Conservation (phyloP, 352 stramenopile genomes). For the Phytophthora tentaculata region DNA sequence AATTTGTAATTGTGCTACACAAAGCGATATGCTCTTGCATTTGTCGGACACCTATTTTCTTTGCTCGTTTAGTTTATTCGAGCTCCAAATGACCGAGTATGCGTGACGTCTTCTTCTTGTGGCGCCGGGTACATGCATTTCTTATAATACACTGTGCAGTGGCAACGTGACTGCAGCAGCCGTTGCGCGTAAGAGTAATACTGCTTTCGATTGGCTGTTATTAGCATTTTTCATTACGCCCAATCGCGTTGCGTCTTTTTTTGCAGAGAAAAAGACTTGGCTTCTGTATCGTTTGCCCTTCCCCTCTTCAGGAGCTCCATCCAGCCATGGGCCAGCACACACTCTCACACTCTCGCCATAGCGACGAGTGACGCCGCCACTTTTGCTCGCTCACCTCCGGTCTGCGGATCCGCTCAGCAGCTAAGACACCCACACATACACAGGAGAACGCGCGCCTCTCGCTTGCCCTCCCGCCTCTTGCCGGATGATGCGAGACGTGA, state of each 20-base stretch:
- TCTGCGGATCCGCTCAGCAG: constrained; percentile 18
- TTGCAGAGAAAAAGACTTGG: constrained; percentile 34
- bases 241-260: constrained; percentile 28
- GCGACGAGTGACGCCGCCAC: constrained; percentile 35
- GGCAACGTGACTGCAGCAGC: too few species aligned
- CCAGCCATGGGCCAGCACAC: constrained; percentile 30
- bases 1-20: not conserved
- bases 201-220: constrained; percentile 14
- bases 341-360: constrained; percentile 32
- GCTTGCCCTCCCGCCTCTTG: not conserved
- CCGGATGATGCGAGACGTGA: constrained; percentile 68
- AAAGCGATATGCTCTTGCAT: not conserved
- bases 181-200: too few species aligned
- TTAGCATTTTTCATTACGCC: constrained; percentile 9
- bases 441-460: constrained; percentile 1
- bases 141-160: too few species aligned
- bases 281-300: constrained; percentile 29
- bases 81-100: not conserved
- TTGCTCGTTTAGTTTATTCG: not conserved
- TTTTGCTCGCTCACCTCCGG: constrained; percentile 13
- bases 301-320: constrained; percentile 27
- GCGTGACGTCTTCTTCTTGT: not conserved
- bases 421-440: not conserved
- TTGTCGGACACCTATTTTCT: too few species aligned
- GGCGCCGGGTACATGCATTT: too few species aligned